phyloP scores from a whole-genome alignment of 768 basidiomycete genomes.

The Multifurca ochricompacta region DNA sequence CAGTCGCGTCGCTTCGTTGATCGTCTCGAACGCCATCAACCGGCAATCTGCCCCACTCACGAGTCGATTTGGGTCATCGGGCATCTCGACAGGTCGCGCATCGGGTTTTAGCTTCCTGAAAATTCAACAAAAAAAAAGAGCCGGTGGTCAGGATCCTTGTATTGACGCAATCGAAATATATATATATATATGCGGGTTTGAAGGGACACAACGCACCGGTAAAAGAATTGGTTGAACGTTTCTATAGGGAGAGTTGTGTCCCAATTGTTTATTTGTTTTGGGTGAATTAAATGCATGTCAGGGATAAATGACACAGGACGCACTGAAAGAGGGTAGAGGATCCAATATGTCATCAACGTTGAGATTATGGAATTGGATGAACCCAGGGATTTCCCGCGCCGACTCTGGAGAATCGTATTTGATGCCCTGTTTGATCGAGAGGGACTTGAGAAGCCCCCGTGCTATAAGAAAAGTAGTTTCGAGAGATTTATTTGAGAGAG shows the following conservation, averaged over 20 bases:
- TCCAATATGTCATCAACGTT: constrained; percentile 77
- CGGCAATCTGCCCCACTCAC: constrained; percentile 94
- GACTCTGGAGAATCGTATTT: constrained; percentile 90
- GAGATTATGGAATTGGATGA: constrained; percentile 86
- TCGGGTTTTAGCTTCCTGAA: constrained; percentile 80
- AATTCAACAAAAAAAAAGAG: constrained; percentile 17
- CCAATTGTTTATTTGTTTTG: too few species aligned
- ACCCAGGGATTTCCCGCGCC: constrained; percentile 72
- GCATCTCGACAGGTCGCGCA: constrained; percentile 67
- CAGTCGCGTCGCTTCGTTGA: constrained; percentile 75
- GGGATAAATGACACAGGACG: constrained; percentile 21
- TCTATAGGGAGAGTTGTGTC: constrained; percentile 35
- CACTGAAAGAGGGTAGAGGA: constrained; percentile 78
- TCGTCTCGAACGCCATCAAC: constrained; percentile 88
- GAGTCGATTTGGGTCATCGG: constrained; percentile 66
- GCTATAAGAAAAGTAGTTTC: too few species aligned
- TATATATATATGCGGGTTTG: neutral
- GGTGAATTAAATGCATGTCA: neutral
- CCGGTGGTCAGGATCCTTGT: too few species aligned
- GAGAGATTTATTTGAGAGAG: too few species aligned
- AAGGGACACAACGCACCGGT: constrained; percentile 37
- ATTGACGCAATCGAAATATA: too few species aligned
- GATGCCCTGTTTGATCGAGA: constrained; percentile 88
- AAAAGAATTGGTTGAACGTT: constrained; percentile 93
- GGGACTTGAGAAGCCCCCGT: constrained; percentile 73